A percentile compares a stretch with the other conserved stretches of the same genome.
Evolutionary conservation across 345 rosid species (phyloP).

Genomic region (Ricinus communis): DNA sequence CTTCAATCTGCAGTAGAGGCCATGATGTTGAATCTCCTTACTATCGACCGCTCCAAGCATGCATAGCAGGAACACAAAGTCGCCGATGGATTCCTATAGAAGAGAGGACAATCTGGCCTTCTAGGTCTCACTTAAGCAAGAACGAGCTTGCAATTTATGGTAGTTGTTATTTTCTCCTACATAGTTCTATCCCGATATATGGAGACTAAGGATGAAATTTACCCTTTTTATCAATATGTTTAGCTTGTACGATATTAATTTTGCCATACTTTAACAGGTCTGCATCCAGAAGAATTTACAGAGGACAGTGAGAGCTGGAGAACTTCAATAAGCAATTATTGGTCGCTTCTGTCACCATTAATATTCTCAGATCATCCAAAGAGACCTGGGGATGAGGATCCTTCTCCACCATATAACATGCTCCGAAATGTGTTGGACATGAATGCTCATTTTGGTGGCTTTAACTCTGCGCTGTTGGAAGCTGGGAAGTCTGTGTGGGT

Average conservation of each 20-base stretch:
- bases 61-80: slow-evolving; percentile 83
- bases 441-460: slow-evolving; percentile 92
- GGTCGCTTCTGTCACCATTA: slow-evolving; percentile 95
- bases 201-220: background rate
- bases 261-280: slow-evolving; percentile 43
- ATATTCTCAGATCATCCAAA: slow-evolving; percentile 99
- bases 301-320: slow-evolving; percentile 72
- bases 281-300: slow-evolving; percentile 55
- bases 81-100: slow-evolving; percentile 88
- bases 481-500: slow-evolving; percentile 91
- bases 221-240: background rate
- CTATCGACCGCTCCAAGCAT: slow-evolving; percentile 78
- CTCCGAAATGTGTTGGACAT: slow-evolving; percentile 91
- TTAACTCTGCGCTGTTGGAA: slow-evolving; percentile 81
- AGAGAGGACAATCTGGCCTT: slow-evolving; percentile 78
- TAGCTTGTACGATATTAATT: background rate
- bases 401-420: slow-evolving; percentile 97
- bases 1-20: slow-evolving; percentile 70
- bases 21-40: slow-evolving; percentile 88
- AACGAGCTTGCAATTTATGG: slow-evolving; percentile 79
- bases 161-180: slow-evolving; percentile 24
- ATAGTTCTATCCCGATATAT: background rate
- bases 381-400: slow-evolving; percentile 99
- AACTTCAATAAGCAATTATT: slow-evolving; percentile 59
- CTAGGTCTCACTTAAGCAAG: slow-evolving; percentile 69